Base-by-base conservation (phyloP, 2,329 filamentous ascomycete species). In the Fusarium falciforme region DNA sequence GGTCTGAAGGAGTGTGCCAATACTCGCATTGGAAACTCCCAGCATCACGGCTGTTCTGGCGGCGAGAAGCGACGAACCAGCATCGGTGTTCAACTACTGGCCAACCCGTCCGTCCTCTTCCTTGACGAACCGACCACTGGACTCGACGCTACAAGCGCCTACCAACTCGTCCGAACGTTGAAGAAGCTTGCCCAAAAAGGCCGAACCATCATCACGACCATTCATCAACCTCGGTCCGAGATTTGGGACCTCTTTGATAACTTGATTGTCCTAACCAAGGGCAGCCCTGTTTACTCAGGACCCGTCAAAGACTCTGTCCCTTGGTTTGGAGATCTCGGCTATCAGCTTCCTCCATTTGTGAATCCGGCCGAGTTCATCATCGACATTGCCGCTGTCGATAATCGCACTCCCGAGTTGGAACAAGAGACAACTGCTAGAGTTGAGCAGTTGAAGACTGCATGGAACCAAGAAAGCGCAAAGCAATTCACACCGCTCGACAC, bases 111-210 rank as follows among this genome's bases (percentile, higher is more conserved):
- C 7, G 88, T 95, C 1, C 83, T 95, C 8, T 95, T 94, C 80
- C 87, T 94, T 25, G 93, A 96, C 77, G 93, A 95, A 76, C 93
- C 93, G 0, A 95, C 93, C 0, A 95, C 93, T 2, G 93, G 92
- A 1, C 85, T 95, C 9, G 93, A 95, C 82, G 92, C 93, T 0
- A 94, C 92, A 2, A 94, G 91, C 77, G 93, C 93, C 0, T 94
- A 90, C 75, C 93, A 94, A 73, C 87, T 95, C 0, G 86, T 95
- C 0, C 86, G 90, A 35, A 94, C 92, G 0, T 82, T 95, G 10
- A 94, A 94, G 77, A 85, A 83, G 9, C 84, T 95, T 3, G 91
- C 93, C 0, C 85, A 85, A 38, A 92, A 92, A 78, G 93, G 92
- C 0, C 85, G 93, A 27, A 95, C 92, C 0, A 86, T 95, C 64